Percentiles rank a stretch among this genome's conserved stretches.
These are phyloP conservation scores for Candida germanica DNA, from an alignment of 805 yeast species.

Conservation along the genomic window DNA sequence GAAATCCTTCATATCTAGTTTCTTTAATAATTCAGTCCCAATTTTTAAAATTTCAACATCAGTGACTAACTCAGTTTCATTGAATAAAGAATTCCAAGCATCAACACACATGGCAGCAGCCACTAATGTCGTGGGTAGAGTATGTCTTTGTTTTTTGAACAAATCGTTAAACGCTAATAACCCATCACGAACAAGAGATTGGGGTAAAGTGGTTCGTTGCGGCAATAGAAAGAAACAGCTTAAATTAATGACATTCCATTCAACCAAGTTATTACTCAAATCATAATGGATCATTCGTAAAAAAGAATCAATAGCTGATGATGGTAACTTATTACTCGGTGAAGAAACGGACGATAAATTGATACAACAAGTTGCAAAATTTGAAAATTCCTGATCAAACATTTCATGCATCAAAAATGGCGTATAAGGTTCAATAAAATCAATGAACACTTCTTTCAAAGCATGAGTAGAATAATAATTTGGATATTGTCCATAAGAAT, in stretches of 20 bases:
- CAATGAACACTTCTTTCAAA: constrained; percentile 9
- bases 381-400: constrained; percentile 11
- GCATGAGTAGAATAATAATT: not conserved
- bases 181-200: constrained; percentile 6
- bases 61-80: constrained; percentile 9
- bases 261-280: constrained; percentile 6
- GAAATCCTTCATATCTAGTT: constrained; percentile 12
- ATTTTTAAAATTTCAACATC: constrained; percentile 4
- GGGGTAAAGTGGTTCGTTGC: constrained; percentile 10
- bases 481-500: not conserved
- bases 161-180: constrained; percentile 14
- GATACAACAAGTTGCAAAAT: constrained; percentile 18
- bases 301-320: constrained; percentile 9
- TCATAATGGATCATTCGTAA: constrained; percentile 7
- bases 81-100: constrained; percentile 16
- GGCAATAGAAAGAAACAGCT: constrained; percentile 20
- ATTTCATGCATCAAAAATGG: constrained; percentile 16
- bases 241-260: constrained; percentile 14
- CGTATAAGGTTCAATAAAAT: constrained; percentile 16
- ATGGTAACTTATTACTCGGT: constrained; percentile 9
- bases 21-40: constrained; percentile 6
- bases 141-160: constrained; percentile 2
- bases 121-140: constrained; percentile 10
- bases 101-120: constrained; percentile 19
- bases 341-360: constrained; percentile 16